Conservation (phyloP, 257 asterid genomes). For the Capsicum pubescens region DNA sequence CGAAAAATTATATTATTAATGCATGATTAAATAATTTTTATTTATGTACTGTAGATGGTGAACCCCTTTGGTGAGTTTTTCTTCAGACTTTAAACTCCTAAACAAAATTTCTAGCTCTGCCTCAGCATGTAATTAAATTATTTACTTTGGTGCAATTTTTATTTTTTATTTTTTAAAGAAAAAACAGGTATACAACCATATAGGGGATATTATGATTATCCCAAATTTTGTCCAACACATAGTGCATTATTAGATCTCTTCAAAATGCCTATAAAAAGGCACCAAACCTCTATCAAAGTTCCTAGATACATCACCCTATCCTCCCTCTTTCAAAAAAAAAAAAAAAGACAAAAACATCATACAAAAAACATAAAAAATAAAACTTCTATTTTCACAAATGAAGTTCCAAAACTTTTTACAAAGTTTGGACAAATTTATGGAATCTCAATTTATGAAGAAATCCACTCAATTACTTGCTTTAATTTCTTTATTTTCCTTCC, state of each 20-base stretch:
- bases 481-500: constrained; percentile 49
- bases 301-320: background rate
- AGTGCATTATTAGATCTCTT: constrained; percentile 12
- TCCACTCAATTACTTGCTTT: constrained; percentile 51
- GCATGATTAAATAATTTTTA: too few relatives aligned
- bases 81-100: too few relatives aligned
- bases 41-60: too few relatives aligned
- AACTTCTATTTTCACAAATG: constrained; percentile 23
- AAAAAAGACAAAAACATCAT: background rate
- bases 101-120: too few relatives aligned
- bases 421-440: constrained; percentile 13
- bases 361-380: background rate
- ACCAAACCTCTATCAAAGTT: background rate
- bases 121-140: too few relatives aligned
- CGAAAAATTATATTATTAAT: too few relatives aligned
- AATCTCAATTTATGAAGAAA: constrained; percentile 27
- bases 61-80: too few relatives aligned
- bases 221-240: background rate
- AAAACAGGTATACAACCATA: background rate
- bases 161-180: too few relatives aligned
- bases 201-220: background rate
- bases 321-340: background rate
- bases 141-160: too few relatives aligned
- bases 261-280: constrained; percentile 33
- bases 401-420: constrained; percentile 31